phyloP scores from a whole-genome alignment of 768 basidiomycete species.

The Calocybe cyanea region DNA sequence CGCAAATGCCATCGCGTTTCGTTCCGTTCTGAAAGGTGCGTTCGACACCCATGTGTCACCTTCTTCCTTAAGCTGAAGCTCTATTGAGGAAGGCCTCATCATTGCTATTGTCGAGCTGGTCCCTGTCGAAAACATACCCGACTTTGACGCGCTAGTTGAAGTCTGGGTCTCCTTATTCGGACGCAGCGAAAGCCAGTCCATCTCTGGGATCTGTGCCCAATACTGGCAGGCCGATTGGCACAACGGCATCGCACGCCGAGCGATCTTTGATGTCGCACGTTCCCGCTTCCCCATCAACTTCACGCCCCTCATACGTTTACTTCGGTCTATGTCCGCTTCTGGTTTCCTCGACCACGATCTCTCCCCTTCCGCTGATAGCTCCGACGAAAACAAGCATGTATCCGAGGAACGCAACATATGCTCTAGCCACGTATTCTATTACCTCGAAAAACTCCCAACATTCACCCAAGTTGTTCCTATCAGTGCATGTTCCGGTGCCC shows the following conservation, averaged over 20 bases:
- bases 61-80: neutral
- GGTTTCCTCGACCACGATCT: conserved; percentile 77
- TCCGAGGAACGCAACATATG: conserved; percentile 55
- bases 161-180: conserved; percentile 82
- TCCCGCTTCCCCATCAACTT: conserved; percentile 82
- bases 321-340: conserved; percentile 72
- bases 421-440: conserved; percentile 68
- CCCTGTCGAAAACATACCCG: conserved; percentile 72
- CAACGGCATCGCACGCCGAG: conserved; percentile 61
- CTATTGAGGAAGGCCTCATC: conserved; percentile 58
- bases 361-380: conserved; percentile 49
- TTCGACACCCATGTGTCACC: neutral
- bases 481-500: conserved; percentile 57
- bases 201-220: conserved; percentile 69
- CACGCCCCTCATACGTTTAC: conserved; percentile 61
- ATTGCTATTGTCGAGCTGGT: conserved; percentile 72
- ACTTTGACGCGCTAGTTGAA: conserved; percentile 67
- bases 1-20: conserved; percentile 74
- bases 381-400: conserved; percentile 33
- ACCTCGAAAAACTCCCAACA: conserved; percentile 65
- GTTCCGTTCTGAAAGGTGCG: conserved; percentile 82
- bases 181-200: conserved; percentile 62
- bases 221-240: conserved; percentile 83
- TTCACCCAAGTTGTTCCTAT: conserved; percentile 73
- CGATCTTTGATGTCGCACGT: conserved; percentile 78